A percentile compares a stretch with the other conserved stretches of the same genome.
Evolutionary conservation across 2,329 filamentous ascomycete species (phyloP).

Genomic region (Cercospora zeae-maydis): DNA sequence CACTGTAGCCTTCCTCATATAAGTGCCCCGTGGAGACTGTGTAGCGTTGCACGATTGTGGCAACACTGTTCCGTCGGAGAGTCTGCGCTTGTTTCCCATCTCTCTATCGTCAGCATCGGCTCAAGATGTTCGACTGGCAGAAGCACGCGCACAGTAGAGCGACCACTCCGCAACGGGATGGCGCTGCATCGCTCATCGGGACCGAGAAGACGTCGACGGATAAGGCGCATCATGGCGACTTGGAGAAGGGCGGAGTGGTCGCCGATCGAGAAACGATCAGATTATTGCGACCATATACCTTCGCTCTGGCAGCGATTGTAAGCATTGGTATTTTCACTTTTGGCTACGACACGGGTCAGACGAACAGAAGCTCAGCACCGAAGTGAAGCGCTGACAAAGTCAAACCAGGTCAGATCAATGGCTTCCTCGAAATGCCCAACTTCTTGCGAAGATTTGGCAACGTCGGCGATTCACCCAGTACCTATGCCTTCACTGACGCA

Average conservation of each 20-base stretch:
- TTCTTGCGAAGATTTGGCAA: conserved; percentile 51
- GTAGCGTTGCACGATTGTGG: not conserved
- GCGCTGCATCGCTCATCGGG: not conserved
- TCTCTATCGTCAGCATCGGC: not conserved
- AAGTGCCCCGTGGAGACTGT: conserved; percentile 8
- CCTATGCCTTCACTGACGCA: conserved; percentile 51
- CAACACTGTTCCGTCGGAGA: not conserved
- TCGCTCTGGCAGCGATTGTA: conserved; percentile 37
- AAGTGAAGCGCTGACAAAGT: conserved; percentile 21
- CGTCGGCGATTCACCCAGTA: conserved; percentile 32
- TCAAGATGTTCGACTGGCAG: not conserved
- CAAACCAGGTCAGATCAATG: conserved; percentile 59
- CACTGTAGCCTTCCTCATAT: conserved; percentile 4
- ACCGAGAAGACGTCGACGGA: not conserved
- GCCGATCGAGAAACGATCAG: conserved; percentile 25
- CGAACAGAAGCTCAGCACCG: not conserved
- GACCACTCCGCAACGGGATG: conserved; percentile 11
- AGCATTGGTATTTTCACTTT: conserved; percentile 40
- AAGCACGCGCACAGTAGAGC: conserved; percentile 11
- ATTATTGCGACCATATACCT: conserved; percentile 30
- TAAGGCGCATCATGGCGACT: conserved; percentile 9
- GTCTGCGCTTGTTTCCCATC: not conserved
- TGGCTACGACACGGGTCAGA: conserved; percentile 36
- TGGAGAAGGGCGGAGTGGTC: conserved; percentile 25
- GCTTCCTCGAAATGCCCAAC: conserved; percentile 60